Conservation (phyloP, 805 yeast genomes). For the Naumovozyma dairenensis region DNA sequence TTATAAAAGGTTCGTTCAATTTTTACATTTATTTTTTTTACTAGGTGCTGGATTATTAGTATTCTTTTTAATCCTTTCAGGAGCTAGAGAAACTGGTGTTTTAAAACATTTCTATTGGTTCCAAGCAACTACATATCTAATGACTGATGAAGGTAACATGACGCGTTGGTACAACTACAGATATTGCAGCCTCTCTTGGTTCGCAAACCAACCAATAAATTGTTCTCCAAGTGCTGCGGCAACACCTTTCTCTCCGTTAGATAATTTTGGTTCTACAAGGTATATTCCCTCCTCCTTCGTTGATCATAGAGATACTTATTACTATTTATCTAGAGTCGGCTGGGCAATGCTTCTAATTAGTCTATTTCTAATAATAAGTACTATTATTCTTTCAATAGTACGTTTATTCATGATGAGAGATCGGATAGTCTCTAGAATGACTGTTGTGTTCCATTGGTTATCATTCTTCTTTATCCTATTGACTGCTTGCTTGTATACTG, state of each 20-base stretch:
- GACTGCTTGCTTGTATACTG: slow-evolving; percentile 43
- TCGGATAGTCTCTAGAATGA: slow-evolving; percentile 15
- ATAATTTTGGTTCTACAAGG: slow-evolving; percentile 49
- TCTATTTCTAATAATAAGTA: slow-evolving; percentile 41
- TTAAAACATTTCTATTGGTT: slow-evolving; percentile 70
- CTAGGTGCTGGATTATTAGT: slow-evolving; percentile 42
- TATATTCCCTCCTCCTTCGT: slow-evolving; percentile 48
- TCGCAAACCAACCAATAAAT: slow-evolving; percentile 36
- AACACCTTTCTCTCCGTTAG: slow-evolving; percentile 74
- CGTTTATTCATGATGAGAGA: too few species aligned
- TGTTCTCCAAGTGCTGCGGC: slow-evolving; percentile 59
- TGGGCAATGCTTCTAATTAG: slow-evolving; percentile 56
- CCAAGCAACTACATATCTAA: slow-evolving; percentile 56
- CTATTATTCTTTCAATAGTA: slow-evolving; percentile 33
- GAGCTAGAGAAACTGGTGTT: slow-evolving; percentile 44
- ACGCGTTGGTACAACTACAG: slow-evolving; percentile 83
- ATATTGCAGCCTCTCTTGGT: slow-evolving; percentile 31
- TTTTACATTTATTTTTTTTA: slow-evolving; percentile 28
- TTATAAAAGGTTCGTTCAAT: slow-evolving; percentile 22
- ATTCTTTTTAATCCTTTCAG: slow-evolving; percentile 59
- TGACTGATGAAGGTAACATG: slow-evolving; percentile 32
- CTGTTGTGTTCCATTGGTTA: slow-evolving; percentile 14
- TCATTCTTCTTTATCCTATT: slow-evolving; percentile 37
- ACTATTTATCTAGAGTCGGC: slow-evolving; percentile 57
- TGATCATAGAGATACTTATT: slow-evolving; percentile 42